phyloP scores from a whole-genome alignment of 1,139 yeast species.

The Geotrichum europaeum region DNA sequence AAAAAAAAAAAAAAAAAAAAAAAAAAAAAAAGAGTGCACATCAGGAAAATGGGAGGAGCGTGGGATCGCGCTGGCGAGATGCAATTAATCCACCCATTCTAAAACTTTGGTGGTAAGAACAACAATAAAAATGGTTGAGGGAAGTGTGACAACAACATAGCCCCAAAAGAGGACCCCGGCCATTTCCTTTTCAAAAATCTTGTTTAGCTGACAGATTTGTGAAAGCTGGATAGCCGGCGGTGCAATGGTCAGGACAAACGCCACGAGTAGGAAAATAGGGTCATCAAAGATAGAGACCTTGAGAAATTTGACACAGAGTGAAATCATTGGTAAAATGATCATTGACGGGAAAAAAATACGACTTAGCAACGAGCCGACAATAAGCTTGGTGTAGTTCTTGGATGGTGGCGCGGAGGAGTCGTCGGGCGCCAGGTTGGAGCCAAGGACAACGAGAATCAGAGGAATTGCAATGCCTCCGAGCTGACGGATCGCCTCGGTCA shows the following conservation, averaged over 20 bases:
- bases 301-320: slow-evolving; percentile 58
- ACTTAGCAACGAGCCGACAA: slow-evolving; percentile 61
- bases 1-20: no score
- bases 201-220: slow-evolving; percentile 74
- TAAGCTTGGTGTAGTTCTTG: slow-evolving; percentile 51
- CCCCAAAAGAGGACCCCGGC: slow-evolving; percentile 87
- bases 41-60: neutral
- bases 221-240: slow-evolving; percentile 85
- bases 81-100: slow-evolving; percentile 38
- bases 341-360: slow-evolving; percentile 74
- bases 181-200: slow-evolving; percentile 75
- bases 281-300: slow-evolving; percentile 70
- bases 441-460: slow-evolving; percentile 55
- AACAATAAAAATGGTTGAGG: slow-evolving; percentile 69
- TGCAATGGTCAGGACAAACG: slow-evolving; percentile 66
- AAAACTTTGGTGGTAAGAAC: slow-evolving; percentile 63
- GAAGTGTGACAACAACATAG: slow-evolving; percentile 67
- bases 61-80: neutral
- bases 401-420: slow-evolving; percentile 40
- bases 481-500: slow-evolving; percentile 69
- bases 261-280: slow-evolving; percentile 73
- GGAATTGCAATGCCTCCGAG: slow-evolving; percentile 90
- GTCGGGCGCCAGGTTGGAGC: slow-evolving; percentile 44
- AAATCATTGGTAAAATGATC: slow-evolving; percentile 60
- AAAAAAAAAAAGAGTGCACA: neutral